Evolutionary conservation across 1,284 basidiomycete species (phyloP).

Genomic region (Tilletia setariae): DNA sequence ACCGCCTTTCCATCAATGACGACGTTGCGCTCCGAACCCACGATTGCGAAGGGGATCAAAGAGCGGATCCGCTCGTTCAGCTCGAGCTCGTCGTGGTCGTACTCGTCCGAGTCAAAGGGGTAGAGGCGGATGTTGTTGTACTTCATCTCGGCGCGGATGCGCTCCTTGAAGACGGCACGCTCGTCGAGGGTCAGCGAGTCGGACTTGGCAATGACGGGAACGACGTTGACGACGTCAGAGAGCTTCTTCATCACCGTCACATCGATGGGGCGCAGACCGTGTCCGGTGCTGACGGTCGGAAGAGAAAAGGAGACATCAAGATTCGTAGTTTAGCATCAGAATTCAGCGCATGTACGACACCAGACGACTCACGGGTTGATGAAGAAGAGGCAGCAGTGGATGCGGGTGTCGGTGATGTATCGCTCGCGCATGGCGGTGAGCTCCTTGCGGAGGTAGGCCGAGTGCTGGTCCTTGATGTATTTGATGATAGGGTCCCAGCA

Average conservation of each 20-base stretch:
- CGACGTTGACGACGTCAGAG: constrained; percentile 96
- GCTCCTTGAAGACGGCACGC: constrained; percentile 84
- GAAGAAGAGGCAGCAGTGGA: constrained; percentile 97
- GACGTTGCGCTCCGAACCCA: constrained; percentile 89
- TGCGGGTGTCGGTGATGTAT: constrained; percentile 95
- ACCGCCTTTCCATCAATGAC: constrained; percentile 94
- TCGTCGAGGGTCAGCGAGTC: constrained; percentile 92
- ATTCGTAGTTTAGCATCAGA: background rate
- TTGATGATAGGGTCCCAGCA: constrained; percentile 99
- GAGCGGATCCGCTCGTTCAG: constrained; percentile 87
- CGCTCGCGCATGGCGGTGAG: constrained; percentile 97
- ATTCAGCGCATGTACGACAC: background rate
- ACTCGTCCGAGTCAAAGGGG: constrained; percentile 95
- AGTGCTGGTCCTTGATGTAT: constrained; percentile 99
- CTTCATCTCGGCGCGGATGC: constrained; percentile 89
- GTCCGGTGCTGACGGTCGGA: constrained; percentile 33
- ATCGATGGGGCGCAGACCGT: constrained; percentile 65
- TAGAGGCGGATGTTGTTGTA: constrained; percentile 92
- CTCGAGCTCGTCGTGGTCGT: constrained; percentile 81
- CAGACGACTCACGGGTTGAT: constrained; percentile 58
- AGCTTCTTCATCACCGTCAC: constrained; percentile 99
- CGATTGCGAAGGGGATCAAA: constrained; percentile 93
- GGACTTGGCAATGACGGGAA: constrained; percentile 97
- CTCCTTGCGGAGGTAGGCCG: constrained; percentile 96
- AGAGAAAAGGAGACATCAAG: too few species aligned